Evolutionary conservation across 2,329 filamentous ascomycete genomes (phyloP).

Genomic region (Claviceps monticola): DNA sequence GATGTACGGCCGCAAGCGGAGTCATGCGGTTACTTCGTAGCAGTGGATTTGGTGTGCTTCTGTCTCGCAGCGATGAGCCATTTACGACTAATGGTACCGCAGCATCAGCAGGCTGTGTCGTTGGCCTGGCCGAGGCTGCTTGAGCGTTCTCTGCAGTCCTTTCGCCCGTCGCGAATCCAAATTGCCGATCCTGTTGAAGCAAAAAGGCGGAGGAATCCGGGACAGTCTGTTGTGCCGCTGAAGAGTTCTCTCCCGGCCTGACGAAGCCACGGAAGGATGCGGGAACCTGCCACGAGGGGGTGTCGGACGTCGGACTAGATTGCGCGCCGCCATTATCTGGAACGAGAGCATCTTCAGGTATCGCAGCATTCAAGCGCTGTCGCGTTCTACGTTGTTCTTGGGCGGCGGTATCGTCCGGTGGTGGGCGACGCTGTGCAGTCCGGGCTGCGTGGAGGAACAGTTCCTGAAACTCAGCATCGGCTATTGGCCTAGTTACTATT

Average conservation of each 20-base stretch:
- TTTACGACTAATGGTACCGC: background rate
- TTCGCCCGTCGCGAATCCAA: background rate
- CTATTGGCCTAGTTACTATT: constrained; percentile 6
- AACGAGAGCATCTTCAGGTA: background rate
- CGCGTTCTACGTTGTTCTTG: constrained; percentile 17
- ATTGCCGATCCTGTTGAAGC: background rate
- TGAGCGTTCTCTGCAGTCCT: background rate
- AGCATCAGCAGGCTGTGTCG: background rate
- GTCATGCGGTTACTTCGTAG: background rate
- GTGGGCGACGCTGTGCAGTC: constrained; percentile 13
- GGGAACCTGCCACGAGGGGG: background rate
- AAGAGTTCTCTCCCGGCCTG: background rate
- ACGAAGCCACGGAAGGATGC: background rate
- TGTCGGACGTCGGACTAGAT: background rate
- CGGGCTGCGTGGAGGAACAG: constrained; percentile 7
- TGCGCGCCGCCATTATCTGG: background rate
- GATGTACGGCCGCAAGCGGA: too few species aligned
- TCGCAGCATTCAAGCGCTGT: constrained; percentile 12
- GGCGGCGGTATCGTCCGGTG: constrained; percentile 13
- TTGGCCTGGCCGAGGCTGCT: background rate
- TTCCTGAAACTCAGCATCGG: constrained; percentile 8
- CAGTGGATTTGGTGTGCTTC: constrained; percentile 1
- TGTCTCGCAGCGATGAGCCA: constrained; percentile 2
- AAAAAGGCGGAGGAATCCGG: background rate
- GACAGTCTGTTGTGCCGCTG: background rate